phyloP scores from a whole-genome alignment of 306 rosid species.

The Pyrus pyrifolia region DNA sequence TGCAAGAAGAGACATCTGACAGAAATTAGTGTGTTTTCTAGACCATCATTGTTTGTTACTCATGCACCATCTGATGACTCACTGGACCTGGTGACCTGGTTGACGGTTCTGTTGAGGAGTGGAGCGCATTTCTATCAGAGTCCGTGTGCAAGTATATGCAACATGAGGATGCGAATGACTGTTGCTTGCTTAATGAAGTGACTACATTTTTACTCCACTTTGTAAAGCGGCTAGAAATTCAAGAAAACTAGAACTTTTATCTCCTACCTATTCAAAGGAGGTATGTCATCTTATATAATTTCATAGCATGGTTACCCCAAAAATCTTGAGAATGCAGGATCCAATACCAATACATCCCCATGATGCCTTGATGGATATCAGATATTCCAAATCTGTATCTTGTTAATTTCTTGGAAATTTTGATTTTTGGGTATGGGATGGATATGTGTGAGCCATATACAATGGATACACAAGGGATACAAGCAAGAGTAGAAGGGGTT shows the following conservation, averaged over 20 bases:
- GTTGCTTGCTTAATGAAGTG: background rate
- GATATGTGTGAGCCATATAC: background rate
- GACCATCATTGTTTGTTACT: background rate
- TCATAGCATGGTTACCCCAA: background rate
- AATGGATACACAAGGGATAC: background rate
- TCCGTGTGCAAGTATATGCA: background rate
- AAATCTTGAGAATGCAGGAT: background rate
- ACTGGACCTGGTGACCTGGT: background rate
- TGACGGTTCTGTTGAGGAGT: background rate
- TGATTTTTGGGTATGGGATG: background rate
- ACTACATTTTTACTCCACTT: background rate
- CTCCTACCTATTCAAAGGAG: background rate
- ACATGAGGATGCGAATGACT: background rate
- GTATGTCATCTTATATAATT: background rate
- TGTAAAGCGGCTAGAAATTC: background rate
- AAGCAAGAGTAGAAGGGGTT: background rate
- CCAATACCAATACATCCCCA: background rate
- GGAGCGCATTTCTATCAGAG: background rate
- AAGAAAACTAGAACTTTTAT: background rate
- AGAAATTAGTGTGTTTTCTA: constrained; percentile 5
- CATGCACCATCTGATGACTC: background rate
- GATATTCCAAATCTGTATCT: background rate
- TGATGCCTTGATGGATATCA: background rate
- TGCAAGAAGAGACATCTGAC: constrained; percentile 14
- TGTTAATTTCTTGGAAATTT: background rate